phyloP scores from a whole-genome alignment of 306 rosid species.

The Vigna trinervia region DNA sequence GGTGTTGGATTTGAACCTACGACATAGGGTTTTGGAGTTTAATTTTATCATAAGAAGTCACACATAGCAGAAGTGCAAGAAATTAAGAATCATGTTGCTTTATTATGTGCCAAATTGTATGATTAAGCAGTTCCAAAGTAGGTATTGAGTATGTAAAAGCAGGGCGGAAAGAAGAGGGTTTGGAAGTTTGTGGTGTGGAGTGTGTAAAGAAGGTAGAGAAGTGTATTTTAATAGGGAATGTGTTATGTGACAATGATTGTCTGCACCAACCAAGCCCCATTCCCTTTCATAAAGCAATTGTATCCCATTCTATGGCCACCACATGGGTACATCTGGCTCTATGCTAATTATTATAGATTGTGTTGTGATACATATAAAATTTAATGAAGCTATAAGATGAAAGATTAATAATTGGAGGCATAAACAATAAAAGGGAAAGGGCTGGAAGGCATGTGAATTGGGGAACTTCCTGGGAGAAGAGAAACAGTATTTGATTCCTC shows the following conservation, averaged over 20 bases:
- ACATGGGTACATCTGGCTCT: conserved; percentile 77
- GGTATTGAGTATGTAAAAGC: neutral
- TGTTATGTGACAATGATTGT: conserved; percentile 62
- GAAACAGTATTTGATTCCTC: conserved; percentile 46
- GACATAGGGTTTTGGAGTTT: neutral
- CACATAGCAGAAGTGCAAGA: neutral
- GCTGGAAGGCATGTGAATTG: conserved; percentile 82
- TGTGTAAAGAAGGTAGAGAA: conserved; percentile 14
- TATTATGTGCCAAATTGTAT: neutral
- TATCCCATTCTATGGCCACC: conserved; percentile 51
- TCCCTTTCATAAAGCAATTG: conserved; percentile 52
- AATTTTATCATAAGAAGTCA: conserved; percentile 21
- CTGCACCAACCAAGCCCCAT: conserved; percentile 57
- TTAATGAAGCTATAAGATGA: conserved; percentile 29
- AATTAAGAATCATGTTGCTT: conserved; percentile 6
- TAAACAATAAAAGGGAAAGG: conserved; percentile 45
- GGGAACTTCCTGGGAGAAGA: conserved; percentile 49
- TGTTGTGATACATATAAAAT: neutral
- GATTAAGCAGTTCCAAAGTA: neutral
- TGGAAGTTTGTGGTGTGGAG: conserved; percentile 52
- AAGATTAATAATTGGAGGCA: conserved; percentile 58
- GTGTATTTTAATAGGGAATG: conserved; percentile 49
- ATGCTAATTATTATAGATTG: conserved; percentile 43
- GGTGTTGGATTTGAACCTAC: too few relatives aligned
- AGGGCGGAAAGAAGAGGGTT: conserved; percentile 48